Conservation (phyloP, 805 yeast genomes). For the Ogataea thermomethanolica region DNA sequence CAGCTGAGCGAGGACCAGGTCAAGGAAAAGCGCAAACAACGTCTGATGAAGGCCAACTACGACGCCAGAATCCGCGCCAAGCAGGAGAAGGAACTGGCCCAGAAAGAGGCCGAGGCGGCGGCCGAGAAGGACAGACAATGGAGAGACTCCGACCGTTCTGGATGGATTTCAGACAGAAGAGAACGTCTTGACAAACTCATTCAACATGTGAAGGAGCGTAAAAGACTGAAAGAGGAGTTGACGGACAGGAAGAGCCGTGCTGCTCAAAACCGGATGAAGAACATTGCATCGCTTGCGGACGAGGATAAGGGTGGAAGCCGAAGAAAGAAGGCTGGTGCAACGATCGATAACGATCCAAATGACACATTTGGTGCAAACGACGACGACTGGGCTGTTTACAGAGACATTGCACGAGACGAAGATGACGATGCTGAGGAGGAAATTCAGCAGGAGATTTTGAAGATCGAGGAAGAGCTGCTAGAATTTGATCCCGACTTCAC, state of each 20-base stretch:
- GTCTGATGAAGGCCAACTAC: conserved; percentile 74
- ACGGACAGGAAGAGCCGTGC: conserved; percentile 87
- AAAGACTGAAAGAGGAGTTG: conserved; percentile 69
- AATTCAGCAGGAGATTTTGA: conserved; percentile 55
- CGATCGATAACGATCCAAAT: conserved; percentile 85
- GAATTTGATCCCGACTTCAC: conserved; percentile 84
- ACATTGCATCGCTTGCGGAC: conserved; percentile 83
- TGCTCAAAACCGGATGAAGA: conserved; percentile 89
- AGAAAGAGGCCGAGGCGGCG: conserved; percentile 54
- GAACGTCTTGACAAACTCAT: conserved; percentile 55
- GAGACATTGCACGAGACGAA: conserved; percentile 71
- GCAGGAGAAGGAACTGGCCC: conserved; percentile 70
- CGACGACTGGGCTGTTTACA: conserved; percentile 90
- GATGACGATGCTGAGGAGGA: conserved; percentile 81
- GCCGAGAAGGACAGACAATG: conserved; percentile 68
- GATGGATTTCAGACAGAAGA: conserved; percentile 78
- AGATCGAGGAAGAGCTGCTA: conserved; percentile 70
- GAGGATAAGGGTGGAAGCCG: conserved; percentile 34
- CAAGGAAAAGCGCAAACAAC: conserved; percentile 83
- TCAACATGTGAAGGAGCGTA: conserved; percentile 60
- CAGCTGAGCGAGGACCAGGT: conserved; percentile 75
- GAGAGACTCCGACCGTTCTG: conserved; percentile 68
- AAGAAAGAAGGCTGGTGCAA: conserved; percentile 51
- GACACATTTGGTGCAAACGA: conserved; percentile 95
- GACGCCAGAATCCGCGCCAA: conserved; percentile 85